Conservation (phyloP, 495 filamentous ascomycete species). For the Bacidia gigantensis region DNA sequence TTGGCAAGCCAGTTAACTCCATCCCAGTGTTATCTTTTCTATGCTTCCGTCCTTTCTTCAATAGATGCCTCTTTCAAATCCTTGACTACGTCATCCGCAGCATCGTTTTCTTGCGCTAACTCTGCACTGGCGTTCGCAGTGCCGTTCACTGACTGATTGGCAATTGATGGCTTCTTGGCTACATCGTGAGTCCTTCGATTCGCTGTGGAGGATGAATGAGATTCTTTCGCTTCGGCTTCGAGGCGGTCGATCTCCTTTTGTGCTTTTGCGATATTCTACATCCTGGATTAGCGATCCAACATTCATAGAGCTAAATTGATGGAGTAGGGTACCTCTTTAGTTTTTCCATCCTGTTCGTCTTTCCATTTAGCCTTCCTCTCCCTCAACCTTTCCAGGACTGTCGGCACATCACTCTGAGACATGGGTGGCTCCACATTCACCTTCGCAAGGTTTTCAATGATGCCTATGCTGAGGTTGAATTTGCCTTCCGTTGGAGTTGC, state of each 20-base stretch:
- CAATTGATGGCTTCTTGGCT: conserved; percentile 39
- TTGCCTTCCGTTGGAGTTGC: conserved; percentile 39
- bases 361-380: conserved; percentile 90
- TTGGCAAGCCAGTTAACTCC: no score
- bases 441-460: conserved; percentile 78
- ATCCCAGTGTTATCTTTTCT: neutral
- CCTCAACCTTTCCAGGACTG: conserved; percentile 71
- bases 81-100: conserved; percentile 38
- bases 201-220: conserved; percentile 20
- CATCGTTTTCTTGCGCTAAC: conserved; percentile 44
- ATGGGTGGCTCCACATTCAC: conserved; percentile 76
- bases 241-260: conserved; percentile 53
- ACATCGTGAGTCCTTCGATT: conserved; percentile 24
- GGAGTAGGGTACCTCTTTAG: conserved; percentile 58
- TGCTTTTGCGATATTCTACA: conserved; percentile 59
- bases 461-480: conserved; percentile 76
- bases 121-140: conserved; percentile 38
- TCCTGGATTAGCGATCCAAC: conserved; percentile 13
- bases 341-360: conserved; percentile 76
- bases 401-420: conserved; percentile 66
- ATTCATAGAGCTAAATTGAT: neutral
- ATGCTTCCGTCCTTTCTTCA: conserved; percentile 29
- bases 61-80: conserved; percentile 46
- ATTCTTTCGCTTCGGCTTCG: conserved; percentile 41
- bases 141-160: conserved; percentile 38